Evolutionary conservation across 768 basidiomycete species (phyloP), one percentile per base, ranked within the genome.

Genomic region (Mycena maculata): DNA sequence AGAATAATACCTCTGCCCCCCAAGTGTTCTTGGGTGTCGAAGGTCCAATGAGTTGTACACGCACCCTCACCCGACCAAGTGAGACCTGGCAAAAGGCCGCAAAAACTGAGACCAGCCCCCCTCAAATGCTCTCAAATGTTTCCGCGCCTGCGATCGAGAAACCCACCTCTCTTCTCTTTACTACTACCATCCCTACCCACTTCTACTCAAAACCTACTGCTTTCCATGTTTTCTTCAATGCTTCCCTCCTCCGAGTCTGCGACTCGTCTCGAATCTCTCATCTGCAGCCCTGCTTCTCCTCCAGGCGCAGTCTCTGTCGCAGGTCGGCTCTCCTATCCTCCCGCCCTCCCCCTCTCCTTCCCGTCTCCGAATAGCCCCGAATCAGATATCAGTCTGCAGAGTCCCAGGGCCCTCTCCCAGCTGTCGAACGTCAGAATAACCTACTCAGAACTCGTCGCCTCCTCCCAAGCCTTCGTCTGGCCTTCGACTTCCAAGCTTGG

Each of bases 351-450:
- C 57, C 5, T 41, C 45, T 59, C 20, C 57, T 48, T 60, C 45
- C 22, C 31, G 1, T 31, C 48, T 10, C 30, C 42, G 9, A 36
- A 5, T 30, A 55, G 47, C 23, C 23, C 8, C 7, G 67, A 64
- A 22, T 28, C 57, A 20, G 67, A 69, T 25, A 69, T 60, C 38
- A 62, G 67, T 11, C 62, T 64, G 9, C 67, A 54, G 25, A 64
- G 45, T 27, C 67, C 57, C 30, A 13, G 61, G 16, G 36, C 58
- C 1, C n/a, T 44, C 11, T 49, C 67, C 4, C 7, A 27, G 3
- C 42, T 60, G 28, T 60, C 54, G 7, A 49, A 27, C 27, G 30
- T 30, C 44, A 22, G 12, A 22, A 23, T 60, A 44, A 63, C 50
- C 1, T 59, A 48, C 41, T 30, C 50, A 6, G 59, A 69, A 18